These are phyloP conservation scores for Castanea sativa DNA, from an alignment of 306 rosid genomes.

Conservation along the genomic window DNA sequence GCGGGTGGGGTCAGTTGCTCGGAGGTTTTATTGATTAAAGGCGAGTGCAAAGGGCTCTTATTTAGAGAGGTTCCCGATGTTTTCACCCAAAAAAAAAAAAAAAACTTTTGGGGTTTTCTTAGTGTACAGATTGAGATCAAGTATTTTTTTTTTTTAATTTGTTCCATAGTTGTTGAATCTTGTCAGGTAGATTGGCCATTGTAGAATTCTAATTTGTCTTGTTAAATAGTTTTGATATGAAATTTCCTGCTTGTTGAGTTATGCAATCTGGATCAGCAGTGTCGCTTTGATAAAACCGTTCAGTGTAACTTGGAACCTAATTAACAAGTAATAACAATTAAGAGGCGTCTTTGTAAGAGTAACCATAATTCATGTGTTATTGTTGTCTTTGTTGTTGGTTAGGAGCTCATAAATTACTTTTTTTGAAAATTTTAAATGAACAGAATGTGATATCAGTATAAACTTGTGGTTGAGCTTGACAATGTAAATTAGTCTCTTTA, in stretches of 20 bases:
- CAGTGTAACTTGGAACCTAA: background rate
- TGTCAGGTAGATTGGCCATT: too few relatives aligned
- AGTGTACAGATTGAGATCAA: too few relatives aligned
- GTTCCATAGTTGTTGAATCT: too few relatives aligned
- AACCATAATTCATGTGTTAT: background rate
- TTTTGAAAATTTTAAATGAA: background rate
- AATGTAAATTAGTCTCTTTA: background rate
- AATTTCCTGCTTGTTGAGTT: background rate
- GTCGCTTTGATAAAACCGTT: background rate
- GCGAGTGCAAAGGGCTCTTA: too few relatives aligned
- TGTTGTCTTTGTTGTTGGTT: background rate
- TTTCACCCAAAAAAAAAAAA: too few relatives aligned
- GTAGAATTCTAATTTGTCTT: too few relatives aligned
- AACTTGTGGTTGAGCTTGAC: background rate
- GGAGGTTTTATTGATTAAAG: too few relatives aligned
- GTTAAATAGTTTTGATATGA: background rate
- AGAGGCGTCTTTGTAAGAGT: background rate
- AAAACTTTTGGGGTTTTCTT: too few relatives aligned
- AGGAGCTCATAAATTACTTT: background rate
- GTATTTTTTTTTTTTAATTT: too few relatives aligned
- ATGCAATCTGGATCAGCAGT: background rate
- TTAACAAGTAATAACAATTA: background rate
- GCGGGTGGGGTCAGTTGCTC: too few relatives aligned
- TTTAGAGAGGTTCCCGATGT: too few relatives aligned
- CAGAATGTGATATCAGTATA: background rate